phyloP scores from a whole-genome alignment of 768 basidiomycete species.

The Collybia sordida region DNA sequence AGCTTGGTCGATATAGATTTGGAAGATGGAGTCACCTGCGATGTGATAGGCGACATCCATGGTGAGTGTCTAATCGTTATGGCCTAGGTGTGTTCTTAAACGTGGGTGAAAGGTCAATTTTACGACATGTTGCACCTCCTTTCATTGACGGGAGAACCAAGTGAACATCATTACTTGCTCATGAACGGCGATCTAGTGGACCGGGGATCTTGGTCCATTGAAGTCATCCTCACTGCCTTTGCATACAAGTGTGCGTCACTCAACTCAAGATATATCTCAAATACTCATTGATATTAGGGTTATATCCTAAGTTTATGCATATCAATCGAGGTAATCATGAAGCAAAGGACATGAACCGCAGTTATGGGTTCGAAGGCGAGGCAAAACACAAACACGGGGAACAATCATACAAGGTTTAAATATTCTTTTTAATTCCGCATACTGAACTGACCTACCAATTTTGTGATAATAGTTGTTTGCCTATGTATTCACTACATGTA shows the following conservation, averaged over 20 bases:
- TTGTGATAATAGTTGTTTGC: conserved; percentile 69
- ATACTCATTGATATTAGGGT: conserved; percentile 52
- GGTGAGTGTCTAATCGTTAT: conserved; percentile 44
- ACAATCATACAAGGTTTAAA: conserved; percentile 80
- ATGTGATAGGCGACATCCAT: conserved; percentile 96
- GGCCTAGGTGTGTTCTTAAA: not conserved
- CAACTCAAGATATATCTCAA: not conserved
- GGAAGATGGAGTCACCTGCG: conserved; percentile 76
- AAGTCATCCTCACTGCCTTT: conserved; percentile 90
- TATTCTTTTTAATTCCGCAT: not conserved
- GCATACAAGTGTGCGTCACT: conserved; percentile 83
- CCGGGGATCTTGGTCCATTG: conserved; percentile 93
- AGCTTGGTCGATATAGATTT: conserved; percentile 79
- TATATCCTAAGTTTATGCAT: conserved; percentile 87
- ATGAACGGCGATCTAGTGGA: conserved; percentile 98
- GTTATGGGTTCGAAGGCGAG: conserved; percentile 95
- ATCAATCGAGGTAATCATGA: conserved; percentile 98
- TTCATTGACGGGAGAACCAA: conserved; percentile 83
- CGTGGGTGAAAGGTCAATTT: conserved; percentile 70
- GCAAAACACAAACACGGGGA: conserved; percentile 96
- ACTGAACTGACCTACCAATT: not conserved
- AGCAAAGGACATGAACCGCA: conserved; percentile 94
- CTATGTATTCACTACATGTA: conserved; percentile 88
- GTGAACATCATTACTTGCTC: conserved; percentile 78
- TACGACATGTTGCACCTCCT: conserved; percentile 91